Conservation (phyloP, 208 protist species). For the Blechomonas ayalai region DNA sequence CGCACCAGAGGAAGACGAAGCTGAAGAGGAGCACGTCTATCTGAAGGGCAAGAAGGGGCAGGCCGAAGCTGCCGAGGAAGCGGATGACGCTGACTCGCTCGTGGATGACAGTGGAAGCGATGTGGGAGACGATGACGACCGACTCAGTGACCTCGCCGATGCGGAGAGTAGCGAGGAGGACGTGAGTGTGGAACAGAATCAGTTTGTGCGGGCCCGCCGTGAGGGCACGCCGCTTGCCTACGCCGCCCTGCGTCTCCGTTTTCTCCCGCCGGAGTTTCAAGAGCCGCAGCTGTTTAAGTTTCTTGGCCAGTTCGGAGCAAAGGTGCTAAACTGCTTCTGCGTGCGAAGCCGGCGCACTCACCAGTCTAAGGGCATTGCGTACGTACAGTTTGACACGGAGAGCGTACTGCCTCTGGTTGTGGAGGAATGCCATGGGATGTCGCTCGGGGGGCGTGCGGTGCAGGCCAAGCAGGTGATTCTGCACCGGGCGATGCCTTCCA, state of each 20-base stretch:
- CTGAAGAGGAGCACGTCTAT: slow-evolving; percentile 10
- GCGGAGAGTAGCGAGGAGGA: slow-evolving; percentile 3
- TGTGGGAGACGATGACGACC: slow-evolving; percentile 21
- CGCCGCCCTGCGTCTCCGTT: slow-evolving; percentile 63
- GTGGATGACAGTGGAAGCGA: slow-evolving; percentile 18
- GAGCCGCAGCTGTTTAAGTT: slow-evolving; percentile 87
- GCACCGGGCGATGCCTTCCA: slow-evolving; percentile 67
- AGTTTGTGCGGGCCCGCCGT: slow-evolving; percentile 23
- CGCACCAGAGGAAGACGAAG: slow-evolving; percentile 12
- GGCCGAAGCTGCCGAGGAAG: slow-evolving; percentile 5
- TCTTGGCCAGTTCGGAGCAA: slow-evolving; percentile 75
- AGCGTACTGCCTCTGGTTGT: slow-evolving; percentile 53
- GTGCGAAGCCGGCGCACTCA: slow-evolving; percentile 81
- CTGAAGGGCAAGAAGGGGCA: slow-evolving; percentile 9
- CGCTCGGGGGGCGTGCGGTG: slow-evolving; percentile 63
- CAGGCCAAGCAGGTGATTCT: slow-evolving; percentile 50
- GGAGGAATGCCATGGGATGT: slow-evolving; percentile 87
- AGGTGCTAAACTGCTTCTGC: slow-evolving; percentile 83
- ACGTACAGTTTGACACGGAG: slow-evolving; percentile 80
- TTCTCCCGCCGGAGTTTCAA: slow-evolving; percentile 77
- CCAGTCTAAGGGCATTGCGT: slow-evolving; percentile 80
- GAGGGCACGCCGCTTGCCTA: slow-evolving; percentile 38
- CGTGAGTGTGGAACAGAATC: slow-evolving; percentile 19
- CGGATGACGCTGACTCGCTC: slow-evolving; percentile 7
- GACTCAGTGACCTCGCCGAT: slow-evolving; percentile 24